Base-by-base conservation (phyloP, 495 filamentous ascomycete genomes). In the Glarea lozoyensis region DNA sequence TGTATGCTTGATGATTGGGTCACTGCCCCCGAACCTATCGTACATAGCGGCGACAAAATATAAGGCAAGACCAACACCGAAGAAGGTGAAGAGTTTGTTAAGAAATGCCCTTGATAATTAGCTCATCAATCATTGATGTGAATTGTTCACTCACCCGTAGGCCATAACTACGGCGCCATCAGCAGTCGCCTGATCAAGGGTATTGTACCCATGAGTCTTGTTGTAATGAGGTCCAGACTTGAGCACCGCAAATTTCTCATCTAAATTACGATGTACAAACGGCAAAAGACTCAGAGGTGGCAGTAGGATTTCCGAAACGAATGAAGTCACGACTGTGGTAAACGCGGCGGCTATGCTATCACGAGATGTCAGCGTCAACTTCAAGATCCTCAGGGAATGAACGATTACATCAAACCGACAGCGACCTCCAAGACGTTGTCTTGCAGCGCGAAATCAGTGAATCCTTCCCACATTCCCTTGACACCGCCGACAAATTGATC, bases 401-500 rank as follows among this genome's bases (percentile, higher is more conserved):
- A 34, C 19, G 53, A 68, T 55, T 49, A 82, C 79, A 87, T 86
- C 60, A 87, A 66, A 50, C 82, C 82, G 33, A 85, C 75, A 11
- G 82, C 82, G 32, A 87, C 80, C 56, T 85, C 79, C 19, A 87
- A 69, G 23, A 87, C 80, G 46, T 87, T 87, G 43, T 84, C 82
- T 36, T 78, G 72, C 20, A 84, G 72, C 5, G 80, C 82, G 46
- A 84, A 87, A 41, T 82, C 79, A 20, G 78, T 56, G 59, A 87
- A 87, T 22, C 77, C 75, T 16, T 69, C 57, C 65, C 73, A 79
- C 37, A 74, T 50, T 42, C 66, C 63, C 31, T 57, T 63, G 2
- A 53, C 67, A 18, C 54, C 53, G 34, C 51, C 56, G 25, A 20
- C 29, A 15, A 50, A 44, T 13, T 46, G 40, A 10, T 51, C 45